Base-by-base conservation (phyloP, 2,329 filamentous ascomycete species). In the Colletotrichum karsti region DNA sequence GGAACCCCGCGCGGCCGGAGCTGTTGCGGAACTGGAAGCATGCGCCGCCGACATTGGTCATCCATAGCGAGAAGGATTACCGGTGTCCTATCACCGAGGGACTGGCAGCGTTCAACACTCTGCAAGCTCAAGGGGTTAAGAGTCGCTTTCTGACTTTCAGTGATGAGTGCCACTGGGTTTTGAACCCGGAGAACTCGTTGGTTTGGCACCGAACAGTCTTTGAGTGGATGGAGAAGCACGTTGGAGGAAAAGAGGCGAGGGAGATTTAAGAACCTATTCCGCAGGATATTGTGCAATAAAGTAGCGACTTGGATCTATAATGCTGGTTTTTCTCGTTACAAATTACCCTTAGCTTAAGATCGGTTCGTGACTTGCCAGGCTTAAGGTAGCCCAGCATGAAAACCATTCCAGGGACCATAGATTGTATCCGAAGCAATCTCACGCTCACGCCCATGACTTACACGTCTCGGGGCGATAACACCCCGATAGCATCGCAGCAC, bases 141-240 rank as follows among this genome's bases (percentile, higher is more conserved):
- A 92, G 90, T 70, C 87, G 89, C 67, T 90, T 94, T 68, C 73
- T 95, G 75, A 90, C 87, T 1, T 95, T 94, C 73, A 88, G 91
- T 0, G 92, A 93, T 75, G 92, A 94, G 78, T 89, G 90, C 56
- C 91, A 93, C 73, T 92, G 87, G 86, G 90, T 93, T 4, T 74
- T 91, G 53, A 90, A 91, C 70, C 87, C 87, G 1, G 91, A 93
- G 78, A 93, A 93, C 74, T 84, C 85, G 20, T 78, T 92, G 53
- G 79, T 91, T 48, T 94, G 92, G 92, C 88, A 93, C 74, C 83
- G 84, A 57, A 87, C 87, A 2, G 90, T 93, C 9, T 78, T 93
- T 61, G 88, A 89, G 69, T 93, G 88, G 86, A 89, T 92, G 72
- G 90, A 90, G 75, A 83, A 83, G 70, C 84, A 87, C 48, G 41